Evolutionary conservation across 805 yeast species (phyloP).

Genomic region (Candida yuanshanica): DNA sequence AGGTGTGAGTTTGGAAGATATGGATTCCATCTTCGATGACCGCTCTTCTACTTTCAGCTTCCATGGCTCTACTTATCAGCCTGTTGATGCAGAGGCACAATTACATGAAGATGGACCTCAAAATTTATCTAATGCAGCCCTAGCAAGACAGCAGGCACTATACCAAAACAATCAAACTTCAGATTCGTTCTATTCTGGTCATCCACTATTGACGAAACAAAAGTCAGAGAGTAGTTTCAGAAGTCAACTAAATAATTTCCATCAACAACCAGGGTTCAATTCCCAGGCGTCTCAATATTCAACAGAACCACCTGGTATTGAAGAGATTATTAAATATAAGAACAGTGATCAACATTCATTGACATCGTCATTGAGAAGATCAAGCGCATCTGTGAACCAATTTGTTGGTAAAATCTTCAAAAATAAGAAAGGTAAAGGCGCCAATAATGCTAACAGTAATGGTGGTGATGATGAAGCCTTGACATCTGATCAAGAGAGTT

Average conservation of each 20-base stretch:
- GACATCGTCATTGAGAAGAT: slow-evolving; percentile 34
- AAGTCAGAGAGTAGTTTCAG: slow-evolving; percentile 21
- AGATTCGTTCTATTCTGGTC: slow-evolving; percentile 21
- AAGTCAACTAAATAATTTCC: slow-evolving; percentile 15
- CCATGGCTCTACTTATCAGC: slow-evolving; percentile 21
- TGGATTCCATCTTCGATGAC: slow-evolving; percentile 87
- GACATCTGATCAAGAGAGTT: slow-evolving; percentile 18
- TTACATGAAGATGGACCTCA: slow-evolving; percentile 3
- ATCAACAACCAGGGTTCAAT: slow-evolving; percentile 1
- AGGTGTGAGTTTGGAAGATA: slow-evolving; percentile 83
- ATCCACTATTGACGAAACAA: slow-evolving; percentile 17
- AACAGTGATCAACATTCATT: slow-evolving; percentile 23
- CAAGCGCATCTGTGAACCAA: slow-evolving; percentile 36
- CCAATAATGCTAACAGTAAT: slow-evolving; percentile 11
- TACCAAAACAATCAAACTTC: slow-evolving; percentile 13
- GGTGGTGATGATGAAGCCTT: slow-evolving; percentile 25
- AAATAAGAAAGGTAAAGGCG: slow-evolving; percentile 10
- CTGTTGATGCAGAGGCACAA: slow-evolving; percentile 13
- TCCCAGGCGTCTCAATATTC: slow-evolving; percentile 15
- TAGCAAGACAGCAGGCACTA: slow-evolving; percentile 35
- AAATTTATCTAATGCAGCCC: slow-evolving; percentile 32
- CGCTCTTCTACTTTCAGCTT: slow-evolving; percentile 31
- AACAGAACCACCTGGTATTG: slow-evolving; percentile 33
- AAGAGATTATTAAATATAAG: slow-evolving; percentile 31
- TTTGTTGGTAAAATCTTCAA: slow-evolving; percentile 27